Evolutionary conservation across 805 yeast species (phyloP).

Genomic region (Saitoella complicata): DNA sequence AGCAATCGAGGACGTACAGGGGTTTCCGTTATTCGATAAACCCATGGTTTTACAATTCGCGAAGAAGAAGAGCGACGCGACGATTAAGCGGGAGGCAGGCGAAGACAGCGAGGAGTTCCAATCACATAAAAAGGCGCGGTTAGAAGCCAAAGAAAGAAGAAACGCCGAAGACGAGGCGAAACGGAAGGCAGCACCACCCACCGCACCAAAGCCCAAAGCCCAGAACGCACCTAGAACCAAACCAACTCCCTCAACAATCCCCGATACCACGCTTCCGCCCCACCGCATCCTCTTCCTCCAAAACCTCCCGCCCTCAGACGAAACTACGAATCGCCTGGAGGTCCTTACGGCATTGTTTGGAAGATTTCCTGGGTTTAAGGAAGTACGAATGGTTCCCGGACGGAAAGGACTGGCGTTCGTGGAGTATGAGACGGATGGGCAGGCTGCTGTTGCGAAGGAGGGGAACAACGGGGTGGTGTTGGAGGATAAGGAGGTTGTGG

Average conservation of each 20-base stretch:
- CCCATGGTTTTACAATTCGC: conserved; percentile 26
- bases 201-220: conserved; percentile 3
- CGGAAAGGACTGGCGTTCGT: conserved; percentile 57
- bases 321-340: conserved; percentile 20
- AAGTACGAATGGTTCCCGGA: conserved; percentile 47
- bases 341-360: conserved; percentile 33
- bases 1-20: conserved; percentile 21
- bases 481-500: conserved; percentile 13
- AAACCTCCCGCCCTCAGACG: conserved; percentile 31
- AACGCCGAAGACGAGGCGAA: conserved; percentile 10
- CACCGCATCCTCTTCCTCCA: conserved; percentile 55
- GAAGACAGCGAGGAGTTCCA: conserved; percentile 12
- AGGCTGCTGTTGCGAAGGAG: conserved; percentile 31
- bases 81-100: conserved; percentile 11
- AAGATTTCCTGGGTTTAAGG: conserved; percentile 42
- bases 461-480: conserved; percentile 16
- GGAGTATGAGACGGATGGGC: conserved; percentile 46
- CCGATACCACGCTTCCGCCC: conserved; percentile 35
- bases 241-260: conserved; percentile 10
- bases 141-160: conserved; percentile 6
- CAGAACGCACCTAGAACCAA: conserved; percentile 2
- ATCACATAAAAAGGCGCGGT: conserved; percentile 12
- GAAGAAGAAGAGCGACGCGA: conserved; percentile 29
- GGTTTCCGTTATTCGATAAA: conserved; percentile 21
- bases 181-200: conserved; percentile 10